Percentiles rank a stretch among this genome's conserved stretches.
phyloP scores from a whole-genome alignment of 306 rosid genomes.

The Hippophae gyantsensis region DNA sequence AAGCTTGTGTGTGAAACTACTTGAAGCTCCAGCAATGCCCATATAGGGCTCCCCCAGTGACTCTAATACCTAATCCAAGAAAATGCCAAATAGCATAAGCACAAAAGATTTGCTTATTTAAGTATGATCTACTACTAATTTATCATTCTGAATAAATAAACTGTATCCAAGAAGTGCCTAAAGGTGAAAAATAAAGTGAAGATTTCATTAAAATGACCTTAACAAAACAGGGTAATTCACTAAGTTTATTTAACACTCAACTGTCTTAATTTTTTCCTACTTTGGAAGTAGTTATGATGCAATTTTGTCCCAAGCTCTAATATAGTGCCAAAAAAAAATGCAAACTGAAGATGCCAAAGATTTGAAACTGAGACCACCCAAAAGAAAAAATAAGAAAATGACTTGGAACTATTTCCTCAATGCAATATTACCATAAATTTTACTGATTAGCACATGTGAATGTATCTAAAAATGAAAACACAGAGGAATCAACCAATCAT shows the following conservation, averaged over 20 bases:
- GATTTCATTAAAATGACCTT: not conserved
- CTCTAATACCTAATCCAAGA: conserved; percentile 29
- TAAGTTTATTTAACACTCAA: not conserved
- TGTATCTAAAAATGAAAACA: too few relatives aligned
- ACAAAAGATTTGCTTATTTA: conserved; percentile 7
- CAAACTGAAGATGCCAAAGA: too few relatives aligned
- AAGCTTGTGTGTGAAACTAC: conserved; percentile 27
- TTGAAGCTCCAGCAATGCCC: conserved; percentile 29
- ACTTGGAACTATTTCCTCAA: too few relatives aligned
- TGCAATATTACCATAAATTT: too few relatives aligned
- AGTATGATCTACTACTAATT: not conserved
- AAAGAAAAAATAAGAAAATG: too few relatives aligned
- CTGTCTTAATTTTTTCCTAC: not conserved
- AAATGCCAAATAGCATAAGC: conserved; percentile 27
- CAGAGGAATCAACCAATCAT: too few relatives aligned
- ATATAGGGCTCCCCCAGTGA: conserved; percentile 25
- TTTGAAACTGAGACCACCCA: too few relatives aligned
- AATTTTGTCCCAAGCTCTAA: too few relatives aligned
- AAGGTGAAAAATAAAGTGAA: not conserved
- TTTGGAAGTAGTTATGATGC: not conserved
- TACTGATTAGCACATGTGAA: too few relatives aligned
- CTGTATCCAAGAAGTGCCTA: not conserved
- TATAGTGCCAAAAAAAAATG: too few relatives aligned
- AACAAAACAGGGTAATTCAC: not conserved
- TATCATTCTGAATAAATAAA: not conserved